A percentile compares a stretch with the other conserved stretches of the same genome.
These are phyloP conservation scores for Mycena galericulata DNA, from an alignment of 768 basidiomycete species.

Conservation along the genomic window DNA sequence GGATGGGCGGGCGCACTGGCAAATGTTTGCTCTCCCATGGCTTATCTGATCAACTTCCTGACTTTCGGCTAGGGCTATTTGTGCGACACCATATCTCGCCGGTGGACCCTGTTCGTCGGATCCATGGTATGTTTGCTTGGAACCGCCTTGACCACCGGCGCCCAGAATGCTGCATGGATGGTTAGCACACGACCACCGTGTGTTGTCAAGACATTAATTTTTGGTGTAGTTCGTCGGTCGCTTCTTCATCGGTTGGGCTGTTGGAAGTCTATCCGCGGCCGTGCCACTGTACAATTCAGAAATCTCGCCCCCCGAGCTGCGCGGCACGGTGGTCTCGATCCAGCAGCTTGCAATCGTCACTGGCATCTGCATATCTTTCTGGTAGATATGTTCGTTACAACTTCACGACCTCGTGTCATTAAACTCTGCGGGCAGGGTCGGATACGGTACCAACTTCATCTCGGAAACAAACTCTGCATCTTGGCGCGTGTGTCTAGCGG, in stretches of 20 bases:
- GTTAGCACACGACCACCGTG: constrained; percentile 3
- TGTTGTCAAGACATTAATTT: not conserved
- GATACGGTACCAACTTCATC: constrained; percentile 38
- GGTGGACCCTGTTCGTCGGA: constrained; percentile 37
- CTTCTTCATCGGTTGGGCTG: constrained; percentile 69
- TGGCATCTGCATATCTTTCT: constrained; percentile 43
- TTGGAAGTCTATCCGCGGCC: constrained; percentile 62
- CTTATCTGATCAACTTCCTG: not conserved
- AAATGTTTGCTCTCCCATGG: constrained; percentile 16
- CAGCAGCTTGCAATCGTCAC: constrained; percentile 50
- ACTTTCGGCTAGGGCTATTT: constrained; percentile 32
- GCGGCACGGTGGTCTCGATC: constrained; percentile 50
- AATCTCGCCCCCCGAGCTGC: constrained; percentile 52
- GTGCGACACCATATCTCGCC: constrained; percentile 37
- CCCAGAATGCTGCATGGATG: constrained; percentile 36
- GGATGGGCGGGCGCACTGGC: constrained; percentile 37
- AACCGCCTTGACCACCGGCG: constrained; percentile 36
- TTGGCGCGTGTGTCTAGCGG: constrained; percentile 49
- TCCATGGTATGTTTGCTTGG: constrained; percentile 35
- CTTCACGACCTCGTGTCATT: not conserved
- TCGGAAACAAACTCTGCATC: constrained; percentile 37
- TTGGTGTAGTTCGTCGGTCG: constrained; percentile 50
- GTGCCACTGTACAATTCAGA: constrained; percentile 49
- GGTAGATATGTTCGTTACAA: constrained; percentile 1
- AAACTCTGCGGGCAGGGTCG: constrained; percentile 25